Conservation (phyloP, 2,329 filamentous ascomycete species). For the Phyllosticta citribraziliensis region DNA sequence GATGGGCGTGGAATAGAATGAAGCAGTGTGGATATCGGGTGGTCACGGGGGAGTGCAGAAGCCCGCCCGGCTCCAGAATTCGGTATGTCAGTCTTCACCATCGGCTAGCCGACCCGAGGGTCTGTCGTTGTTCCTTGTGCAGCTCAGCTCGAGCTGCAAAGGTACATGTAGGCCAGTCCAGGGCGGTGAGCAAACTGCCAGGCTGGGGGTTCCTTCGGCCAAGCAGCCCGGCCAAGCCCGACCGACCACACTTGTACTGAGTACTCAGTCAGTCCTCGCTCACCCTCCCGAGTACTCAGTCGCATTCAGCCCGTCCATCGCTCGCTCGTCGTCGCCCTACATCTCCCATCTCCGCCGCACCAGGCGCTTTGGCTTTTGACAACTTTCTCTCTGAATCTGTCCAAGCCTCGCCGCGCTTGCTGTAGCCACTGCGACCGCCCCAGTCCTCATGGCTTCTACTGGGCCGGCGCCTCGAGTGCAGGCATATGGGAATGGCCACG, state of each 20-base stretch:
- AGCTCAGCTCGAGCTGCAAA: background rate
- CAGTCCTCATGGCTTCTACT: slow-evolving; percentile 10
- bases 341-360: slow-evolving; percentile 2
- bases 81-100: no score
- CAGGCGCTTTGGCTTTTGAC: slow-evolving; percentile 1
- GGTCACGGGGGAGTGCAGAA: no score
- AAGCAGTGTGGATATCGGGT: no score
- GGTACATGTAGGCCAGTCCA: background rate
- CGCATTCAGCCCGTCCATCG: background rate
- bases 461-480: slow-evolving; percentile 16
- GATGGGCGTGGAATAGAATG: background rate
- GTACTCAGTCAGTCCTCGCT: background rate
- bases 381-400: background rate
- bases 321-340: background rate
- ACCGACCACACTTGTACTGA: background rate
- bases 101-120: no score
- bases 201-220: background rate
- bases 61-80: no score
- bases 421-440: background rate
- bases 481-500: slow-evolving; percentile 25
- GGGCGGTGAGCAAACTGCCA: background rate
- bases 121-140: no score
- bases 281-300: background rate
- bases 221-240: background rate
- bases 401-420: background rate